Evolutionary conservation across 106 monocot species (phyloP), one percentile per base, ranked within the genome.

Genomic region (Narthecium ossifragum): DNA sequence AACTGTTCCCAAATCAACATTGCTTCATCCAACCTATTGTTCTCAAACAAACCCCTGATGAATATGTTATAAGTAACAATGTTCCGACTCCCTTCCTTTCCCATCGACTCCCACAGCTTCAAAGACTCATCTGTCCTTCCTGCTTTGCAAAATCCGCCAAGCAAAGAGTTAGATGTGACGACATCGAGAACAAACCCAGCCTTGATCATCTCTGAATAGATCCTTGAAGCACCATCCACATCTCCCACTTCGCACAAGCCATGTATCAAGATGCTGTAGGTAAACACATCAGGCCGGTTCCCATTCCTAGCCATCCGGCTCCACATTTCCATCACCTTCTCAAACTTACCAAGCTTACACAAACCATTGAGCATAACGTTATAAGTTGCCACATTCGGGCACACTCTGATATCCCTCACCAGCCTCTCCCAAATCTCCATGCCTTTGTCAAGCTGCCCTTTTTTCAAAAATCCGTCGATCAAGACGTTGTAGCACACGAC

Each of bases 401-500:
- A 49, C 10, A 77, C 67, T 12, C 21, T 47, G 24, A 25, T 56
- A 51, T 90, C 96, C 59, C 37, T 70, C 31, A 74, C 40, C 61
- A 98, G 50, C 63, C 64, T 51, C 25, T 84, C 71, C 90, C 90
- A 98, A 0, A 90, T 51, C 60, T 62, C 53, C 60, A 68, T 62
- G 25, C 67, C 96, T 60, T 56, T 81, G 10, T 70, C 74, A 27
- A 84, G 56, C 49, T 81, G 73, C 5, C 81, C 63, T 33, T 65
- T 66, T 70, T 84, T 98, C 51, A 98, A 65, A 26, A 80, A 62
- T 15, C 84, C 96, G 60, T 84, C 81, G 53, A 98, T 84, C 53
- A 98, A 11, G 7, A 84, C 50, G 39, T 98, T 98, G 49, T 98
- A 98, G 57, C 96, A 90, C 1, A 90, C 81, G 0, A 79, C 65